A percentile compares a stretch with the other conserved stretches of the same genome.
Evolutionary conservation across 768 basidiomycete genomes (phyloP).

Genomic region (Suillus weaverae): DNA sequence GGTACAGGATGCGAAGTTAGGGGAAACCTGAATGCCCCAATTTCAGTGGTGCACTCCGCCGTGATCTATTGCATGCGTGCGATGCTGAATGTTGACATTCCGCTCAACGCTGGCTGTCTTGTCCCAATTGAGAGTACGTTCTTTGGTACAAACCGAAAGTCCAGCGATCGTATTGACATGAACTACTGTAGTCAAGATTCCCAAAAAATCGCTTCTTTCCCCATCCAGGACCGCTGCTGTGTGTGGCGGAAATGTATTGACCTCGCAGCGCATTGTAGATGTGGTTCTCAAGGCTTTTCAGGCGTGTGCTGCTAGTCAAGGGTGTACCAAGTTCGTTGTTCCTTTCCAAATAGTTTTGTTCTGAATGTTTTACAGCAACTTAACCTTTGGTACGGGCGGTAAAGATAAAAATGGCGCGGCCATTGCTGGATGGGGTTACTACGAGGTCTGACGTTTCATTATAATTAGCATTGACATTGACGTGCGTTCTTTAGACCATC

Average conservation of each 20-base stretch:
- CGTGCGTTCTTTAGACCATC: constrained; percentile 62
- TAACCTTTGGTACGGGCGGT: constrained; percentile 89
- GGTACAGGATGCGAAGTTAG: constrained; percentile 84
- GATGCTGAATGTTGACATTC: constrained; percentile 85
- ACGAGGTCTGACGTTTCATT: constrained; percentile 49
- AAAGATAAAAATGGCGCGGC: constrained; percentile 77
- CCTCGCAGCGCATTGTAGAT: constrained; percentile 92
- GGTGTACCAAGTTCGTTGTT: constrained; percentile 78
- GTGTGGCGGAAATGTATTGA: constrained; percentile 90
- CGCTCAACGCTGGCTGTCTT: constrained; percentile 91
- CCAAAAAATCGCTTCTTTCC: constrained; percentile 71
- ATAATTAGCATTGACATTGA: constrained; percentile 12
- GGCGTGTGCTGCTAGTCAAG: constrained; percentile 90
- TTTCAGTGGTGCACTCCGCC: constrained; percentile 84
- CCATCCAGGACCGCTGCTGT: constrained; percentile 89
- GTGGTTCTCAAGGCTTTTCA: constrained; percentile 92
- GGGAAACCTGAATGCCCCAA: constrained; percentile 82
- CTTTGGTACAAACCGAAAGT: background rate
- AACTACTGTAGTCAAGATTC: constrained; percentile 63
- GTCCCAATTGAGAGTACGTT: constrained; percentile 75
- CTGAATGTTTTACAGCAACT: constrained; percentile 50
- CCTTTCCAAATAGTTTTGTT: constrained; percentile 2
- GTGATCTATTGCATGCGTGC: constrained; percentile 88
- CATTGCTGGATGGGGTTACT: constrained; percentile 87
- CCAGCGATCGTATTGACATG: constrained; percentile 1